Percentiles rank a stretch among this genome's conserved stretches.
phyloP scores from a whole-genome alignment of 140 eudicot species.

The Erigeron philadelphicus region DNA sequence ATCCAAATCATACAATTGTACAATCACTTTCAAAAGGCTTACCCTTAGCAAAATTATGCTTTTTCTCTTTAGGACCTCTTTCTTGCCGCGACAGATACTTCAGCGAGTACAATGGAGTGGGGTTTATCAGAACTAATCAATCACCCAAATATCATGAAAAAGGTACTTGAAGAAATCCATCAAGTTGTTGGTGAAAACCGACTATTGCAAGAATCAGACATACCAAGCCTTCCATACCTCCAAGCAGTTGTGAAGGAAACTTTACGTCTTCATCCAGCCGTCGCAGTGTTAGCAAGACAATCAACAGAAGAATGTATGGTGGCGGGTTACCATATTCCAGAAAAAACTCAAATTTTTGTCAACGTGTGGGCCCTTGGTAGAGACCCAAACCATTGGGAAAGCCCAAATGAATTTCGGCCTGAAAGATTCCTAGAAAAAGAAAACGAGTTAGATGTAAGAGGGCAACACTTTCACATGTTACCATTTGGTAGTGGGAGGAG shows the following conservation, averaged over 20 bases:
- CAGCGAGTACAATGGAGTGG: not conserved
- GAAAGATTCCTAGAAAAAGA: not conserved
- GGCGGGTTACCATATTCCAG: not conserved
- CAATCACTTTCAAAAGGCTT: no score
- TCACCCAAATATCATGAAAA: not conserved
- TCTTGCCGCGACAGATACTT: not conserved
- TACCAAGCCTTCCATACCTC: not conserved
- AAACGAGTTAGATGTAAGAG: not conserved
- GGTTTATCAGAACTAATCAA: not conserved
- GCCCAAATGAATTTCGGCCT: not conserved
- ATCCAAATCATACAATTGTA: no score
- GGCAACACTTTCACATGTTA: not conserved
- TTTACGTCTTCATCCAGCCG: not conserved
- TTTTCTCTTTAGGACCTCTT: not conserved
- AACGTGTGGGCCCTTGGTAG: not conserved
- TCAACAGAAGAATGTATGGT: not conserved
- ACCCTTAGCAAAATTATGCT: no score
- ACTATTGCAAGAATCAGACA: not conserved
- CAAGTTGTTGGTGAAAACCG: not conserved
- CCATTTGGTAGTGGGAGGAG: conserved; percentile 3
- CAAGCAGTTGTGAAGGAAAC: conserved; percentile 9
- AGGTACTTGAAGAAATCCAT: not conserved
- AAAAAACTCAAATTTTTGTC: not conserved
- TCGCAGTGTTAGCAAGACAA: not conserved
- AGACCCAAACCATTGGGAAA: conserved; percentile 7